phyloP scores from a whole-genome alignment of 306 rosid genomes.

The Heteromeles arbutifolia region DNA sequence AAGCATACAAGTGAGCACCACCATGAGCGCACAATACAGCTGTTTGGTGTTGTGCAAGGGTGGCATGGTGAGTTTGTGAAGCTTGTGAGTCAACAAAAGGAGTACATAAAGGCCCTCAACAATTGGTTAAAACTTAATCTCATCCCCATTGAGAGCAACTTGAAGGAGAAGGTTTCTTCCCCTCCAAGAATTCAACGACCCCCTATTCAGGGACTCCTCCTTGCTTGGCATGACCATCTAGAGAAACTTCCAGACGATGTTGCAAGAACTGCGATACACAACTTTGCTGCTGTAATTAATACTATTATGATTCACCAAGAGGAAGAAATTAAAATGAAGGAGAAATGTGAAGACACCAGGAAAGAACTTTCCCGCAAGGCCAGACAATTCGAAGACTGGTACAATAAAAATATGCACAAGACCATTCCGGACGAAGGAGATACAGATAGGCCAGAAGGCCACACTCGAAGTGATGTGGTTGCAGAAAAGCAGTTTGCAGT shows the following conservation, averaged over 20 bases:
- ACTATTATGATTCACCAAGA: slow-evolving; percentile 48
- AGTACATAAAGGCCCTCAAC: slow-evolving; percentile 56
- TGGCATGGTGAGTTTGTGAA: slow-evolving; percentile 64
- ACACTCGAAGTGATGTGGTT: slow-evolving; percentile 26
- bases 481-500: slow-evolving; percentile 52
- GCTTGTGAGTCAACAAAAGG: slow-evolving; percentile 65
- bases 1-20: slow-evolving; percentile 82
- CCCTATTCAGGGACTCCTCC: slow-evolving; percentile 56
- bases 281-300: slow-evolving; percentile 59
- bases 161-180: slow-evolving; percentile 88
- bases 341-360: slow-evolving; percentile 62
- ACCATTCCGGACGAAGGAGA: slow-evolving; percentile 41
- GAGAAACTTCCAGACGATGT: slow-evolving; percentile 78
- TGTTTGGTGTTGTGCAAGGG: slow-evolving; percentile 54
- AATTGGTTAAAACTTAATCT: slow-evolving; percentile 77
- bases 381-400: slow-evolving; percentile 74
- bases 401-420: slow-evolving; percentile 52
- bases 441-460: slow-evolving; percentile 36
- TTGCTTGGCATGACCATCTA: slow-evolving; percentile 68
- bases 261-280: slow-evolving; percentile 55
- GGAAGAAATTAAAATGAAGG: slow-evolving; percentile 61
- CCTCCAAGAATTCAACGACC: slow-evolving; percentile 73
- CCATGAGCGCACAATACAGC: slow-evolving; percentile 67
- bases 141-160: slow-evolving; percentile 80
- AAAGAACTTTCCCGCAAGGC: slow-evolving; percentile 70